phyloP scores from a whole-genome alignment of 192 early-diverging fungal species.

The Chytriomyces sp. region DNA sequence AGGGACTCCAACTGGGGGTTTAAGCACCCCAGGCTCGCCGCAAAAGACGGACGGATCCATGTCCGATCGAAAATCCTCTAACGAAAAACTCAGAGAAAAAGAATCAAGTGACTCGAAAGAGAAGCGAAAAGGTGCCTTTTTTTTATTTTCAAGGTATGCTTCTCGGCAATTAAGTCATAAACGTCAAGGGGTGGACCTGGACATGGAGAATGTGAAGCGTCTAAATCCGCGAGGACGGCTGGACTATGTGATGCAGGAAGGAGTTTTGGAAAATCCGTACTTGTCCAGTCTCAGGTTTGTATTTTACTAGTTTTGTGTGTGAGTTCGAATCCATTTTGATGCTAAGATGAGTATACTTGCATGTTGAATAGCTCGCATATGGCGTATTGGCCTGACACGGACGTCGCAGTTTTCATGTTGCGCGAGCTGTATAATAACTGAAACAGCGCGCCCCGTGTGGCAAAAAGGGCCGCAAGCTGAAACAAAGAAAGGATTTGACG shows the following conservation, averaged over 20 bases:
- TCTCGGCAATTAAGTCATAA: not conserved
- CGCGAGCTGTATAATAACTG: constrained; percentile 54
- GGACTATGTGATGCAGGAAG: constrained; percentile 71
- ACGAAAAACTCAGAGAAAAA: not conserved
- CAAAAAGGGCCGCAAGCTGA: no score
- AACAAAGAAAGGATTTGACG: no score
- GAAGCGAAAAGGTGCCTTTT: not conserved
- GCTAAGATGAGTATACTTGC: not conserved
- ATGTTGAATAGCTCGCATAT: constrained; percentile 53
- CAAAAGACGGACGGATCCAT: not conserved
- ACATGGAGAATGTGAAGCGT: constrained; percentile 37
- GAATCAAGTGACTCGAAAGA: constrained; percentile 1
- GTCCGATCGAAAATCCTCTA: not conserved
- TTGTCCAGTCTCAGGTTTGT: constrained; percentile 58
- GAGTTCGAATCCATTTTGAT: not conserved
- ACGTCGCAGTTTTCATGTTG: constrained; percentile 67
- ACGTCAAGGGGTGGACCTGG: not conserved
- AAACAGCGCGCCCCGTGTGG: no score
- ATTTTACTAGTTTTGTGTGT: not conserved
- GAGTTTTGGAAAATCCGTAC: constrained; percentile 73
- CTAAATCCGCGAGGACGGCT: constrained; percentile 66
- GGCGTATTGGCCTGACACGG: constrained; percentile 71
- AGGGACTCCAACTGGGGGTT: not conserved
- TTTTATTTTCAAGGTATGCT: not conserved
- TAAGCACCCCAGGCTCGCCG: not conserved